These are phyloP conservation scores for Nicotiana tabacum DNA, from an alignment of 257 asterid species.

Conservation along the genomic window DNA sequence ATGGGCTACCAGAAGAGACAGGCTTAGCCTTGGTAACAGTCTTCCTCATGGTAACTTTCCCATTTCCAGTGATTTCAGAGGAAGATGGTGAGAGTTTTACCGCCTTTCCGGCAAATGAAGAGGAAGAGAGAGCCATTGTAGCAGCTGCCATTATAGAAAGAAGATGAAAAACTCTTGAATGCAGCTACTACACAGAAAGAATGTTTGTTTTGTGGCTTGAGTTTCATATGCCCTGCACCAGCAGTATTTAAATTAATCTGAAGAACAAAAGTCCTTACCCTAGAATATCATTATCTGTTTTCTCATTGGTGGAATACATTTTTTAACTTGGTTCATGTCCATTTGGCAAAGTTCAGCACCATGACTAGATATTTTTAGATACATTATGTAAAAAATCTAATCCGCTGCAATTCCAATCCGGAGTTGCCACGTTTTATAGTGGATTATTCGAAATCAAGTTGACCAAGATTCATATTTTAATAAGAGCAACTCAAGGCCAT, in stretches of 20 bases:
- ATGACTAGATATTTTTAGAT: neutral
- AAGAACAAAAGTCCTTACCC: neutral
- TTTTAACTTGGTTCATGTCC: neutral
- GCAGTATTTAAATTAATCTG: neutral
- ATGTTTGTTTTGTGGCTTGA: neutral
- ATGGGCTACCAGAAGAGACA: constrained; percentile 28
- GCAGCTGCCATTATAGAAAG: constrained; percentile 42
- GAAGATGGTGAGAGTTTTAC: constrained; percentile 34
- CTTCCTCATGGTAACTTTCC: constrained; percentile 36
- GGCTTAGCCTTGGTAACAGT: constrained; percentile 21
- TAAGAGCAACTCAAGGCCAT: no score
- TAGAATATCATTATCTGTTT: neutral
- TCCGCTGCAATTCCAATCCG: neutral
- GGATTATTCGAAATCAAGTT: no score
- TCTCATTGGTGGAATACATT: neutral
- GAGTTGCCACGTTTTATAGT: neutral
- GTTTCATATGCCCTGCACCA: neutral
- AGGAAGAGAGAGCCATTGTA: constrained; percentile 56
- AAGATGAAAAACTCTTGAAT: neutral
- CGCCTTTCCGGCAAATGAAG: constrained; percentile 41
- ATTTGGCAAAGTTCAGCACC: neutral
- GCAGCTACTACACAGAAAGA: neutral
- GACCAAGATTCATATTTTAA: no score
- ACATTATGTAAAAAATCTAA: neutral
- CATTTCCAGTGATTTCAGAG: constrained; percentile 21